Conservation (phyloP, 805 yeast genomes). For the Metschnikowia bowlesiae region DNA sequence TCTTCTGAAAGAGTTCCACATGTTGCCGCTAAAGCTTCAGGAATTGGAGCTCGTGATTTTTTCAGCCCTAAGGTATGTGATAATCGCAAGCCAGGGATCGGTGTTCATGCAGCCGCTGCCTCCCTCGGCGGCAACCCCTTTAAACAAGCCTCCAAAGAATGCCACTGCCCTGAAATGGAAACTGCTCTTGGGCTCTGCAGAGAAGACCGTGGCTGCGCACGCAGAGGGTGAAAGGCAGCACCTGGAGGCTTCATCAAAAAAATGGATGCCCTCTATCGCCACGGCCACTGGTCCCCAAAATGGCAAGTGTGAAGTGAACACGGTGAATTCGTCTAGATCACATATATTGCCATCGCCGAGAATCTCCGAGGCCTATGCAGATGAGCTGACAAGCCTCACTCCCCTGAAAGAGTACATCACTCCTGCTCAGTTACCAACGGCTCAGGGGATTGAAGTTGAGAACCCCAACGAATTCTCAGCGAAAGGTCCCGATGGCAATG, state of each 20-base stretch:
- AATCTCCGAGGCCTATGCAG: slow-evolving; percentile 2
- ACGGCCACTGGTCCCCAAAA: neutral
- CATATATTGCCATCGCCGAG: slow-evolving; percentile 2
- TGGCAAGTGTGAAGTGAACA: neutral
- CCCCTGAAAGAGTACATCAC: neutral
- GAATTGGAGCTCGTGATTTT: slow-evolving; percentile 1
- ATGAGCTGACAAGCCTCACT: neutral
- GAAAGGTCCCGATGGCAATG: neutral
- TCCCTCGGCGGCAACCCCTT: neutral
- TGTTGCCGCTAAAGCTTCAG: slow-evolving; percentile 3
- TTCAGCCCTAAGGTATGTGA: neutral
- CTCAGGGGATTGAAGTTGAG: neutral
- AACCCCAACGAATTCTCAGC: neutral
- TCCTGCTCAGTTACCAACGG: neutral
- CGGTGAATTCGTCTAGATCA: neutral
- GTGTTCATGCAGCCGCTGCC: neutral
- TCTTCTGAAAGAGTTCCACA: slow-evolving; percentile 2
- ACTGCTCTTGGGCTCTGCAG: neutral
- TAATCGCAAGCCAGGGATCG: neutral
- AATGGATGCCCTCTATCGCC: neutral
- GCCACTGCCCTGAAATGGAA: slow-evolving; percentile 1
- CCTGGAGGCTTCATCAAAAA: neutral
- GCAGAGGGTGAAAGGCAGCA: neutral
- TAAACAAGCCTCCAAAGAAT: neutral
- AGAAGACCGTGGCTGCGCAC: neutral